These are phyloP conservation scores for Phytophthora sojae DNA, from an alignment of 352 stramenopile genomes.

Conservation along the genomic window DNA sequence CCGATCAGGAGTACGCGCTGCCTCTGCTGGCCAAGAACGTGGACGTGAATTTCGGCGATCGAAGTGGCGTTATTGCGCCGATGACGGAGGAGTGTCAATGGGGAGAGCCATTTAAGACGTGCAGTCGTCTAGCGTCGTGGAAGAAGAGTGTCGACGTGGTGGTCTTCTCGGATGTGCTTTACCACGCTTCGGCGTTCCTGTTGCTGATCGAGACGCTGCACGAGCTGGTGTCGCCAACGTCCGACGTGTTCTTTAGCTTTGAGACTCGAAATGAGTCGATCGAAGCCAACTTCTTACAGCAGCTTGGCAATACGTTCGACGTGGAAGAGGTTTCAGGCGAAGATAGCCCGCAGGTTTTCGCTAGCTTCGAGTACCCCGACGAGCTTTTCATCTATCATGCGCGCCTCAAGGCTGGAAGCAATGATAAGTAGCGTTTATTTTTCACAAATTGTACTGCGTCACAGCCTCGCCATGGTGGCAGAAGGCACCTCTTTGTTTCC, in stretches of 20 bases:
- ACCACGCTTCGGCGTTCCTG: conserved; percentile 48
- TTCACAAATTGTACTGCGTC: conserved; percentile 29
- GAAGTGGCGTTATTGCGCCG: conserved; percentile 12
- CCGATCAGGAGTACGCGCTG: conserved; percentile 61
- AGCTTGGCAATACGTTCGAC: conserved; percentile 37
- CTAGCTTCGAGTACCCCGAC: conserved; percentile 46
- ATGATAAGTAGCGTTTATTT: conserved; percentile 15
- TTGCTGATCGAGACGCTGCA: conserved; percentile 48
- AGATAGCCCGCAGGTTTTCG: conserved; percentile 34
- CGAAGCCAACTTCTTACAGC: conserved; percentile 49
- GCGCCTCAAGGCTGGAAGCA: conserved; percentile 21
- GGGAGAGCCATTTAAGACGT: conserved; percentile 36
- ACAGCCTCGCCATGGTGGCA: conserved; percentile 31
- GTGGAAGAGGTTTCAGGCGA: conserved; percentile 30
- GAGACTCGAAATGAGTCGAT: conserved; percentile 52
- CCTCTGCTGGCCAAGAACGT: conserved; percentile 61
- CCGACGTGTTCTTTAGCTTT: conserved; percentile 52
- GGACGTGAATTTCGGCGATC: conserved; percentile 42
- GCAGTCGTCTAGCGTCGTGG: conserved; percentile 35
- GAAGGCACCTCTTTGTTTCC: conserved; percentile 2
- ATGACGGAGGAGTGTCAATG: conserved; percentile 50
- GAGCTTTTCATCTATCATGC: conserved; percentile 59
- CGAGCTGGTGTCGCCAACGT: conserved; percentile 31
- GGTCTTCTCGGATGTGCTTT: conserved; percentile 63
- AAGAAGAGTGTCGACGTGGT: conserved; percentile 42